Percentiles rank a stretch among this genome's conserved stretches.
phyloP scores from a whole-genome alignment of 352 stramenopile species.

The Pythium rhizo-oryzae region DNA sequence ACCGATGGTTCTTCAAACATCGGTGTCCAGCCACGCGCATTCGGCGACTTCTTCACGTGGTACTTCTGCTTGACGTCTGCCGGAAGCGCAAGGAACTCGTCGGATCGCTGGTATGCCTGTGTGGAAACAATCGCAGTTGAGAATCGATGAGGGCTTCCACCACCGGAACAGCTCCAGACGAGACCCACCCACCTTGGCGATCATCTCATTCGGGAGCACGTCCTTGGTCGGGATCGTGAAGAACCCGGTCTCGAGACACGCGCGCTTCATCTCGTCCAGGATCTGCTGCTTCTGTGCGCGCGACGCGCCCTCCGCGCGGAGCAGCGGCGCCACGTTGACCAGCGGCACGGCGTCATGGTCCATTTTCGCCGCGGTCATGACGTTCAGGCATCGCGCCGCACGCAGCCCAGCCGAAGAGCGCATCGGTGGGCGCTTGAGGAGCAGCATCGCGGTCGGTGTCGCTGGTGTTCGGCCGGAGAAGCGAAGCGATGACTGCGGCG shows the following conservation, averaged over 20 bases:
- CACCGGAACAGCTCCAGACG: not conserved
- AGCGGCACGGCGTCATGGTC: slow-evolving; percentile 57
- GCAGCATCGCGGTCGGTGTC: slow-evolving; percentile 15
- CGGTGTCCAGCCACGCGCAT: slow-evolving; percentile 76
- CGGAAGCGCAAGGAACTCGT: slow-evolving; percentile 74
- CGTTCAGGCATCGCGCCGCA: slow-evolving; percentile 21
- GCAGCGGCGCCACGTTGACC: slow-evolving; percentile 66
- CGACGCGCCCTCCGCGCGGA: slow-evolving; percentile 27
- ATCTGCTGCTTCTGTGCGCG: slow-evolving; percentile 43
- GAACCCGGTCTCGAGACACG: slow-evolving; percentile 68
- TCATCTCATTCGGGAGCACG: slow-evolving; percentile 53
- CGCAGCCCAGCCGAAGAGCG: slow-evolving; percentile 20
- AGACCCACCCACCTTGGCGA: slow-evolving; percentile 40
- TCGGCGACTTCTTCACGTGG: slow-evolving; percentile 74
- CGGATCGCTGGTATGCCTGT: slow-evolving; percentile 59
- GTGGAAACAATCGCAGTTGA: not conserved
- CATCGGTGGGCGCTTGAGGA: slow-evolving; percentile 9
- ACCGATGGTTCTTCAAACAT: slow-evolving; percentile 87
- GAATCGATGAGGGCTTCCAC: not conserved
- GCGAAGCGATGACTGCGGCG: not conserved
- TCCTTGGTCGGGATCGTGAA: slow-evolving; percentile 76
- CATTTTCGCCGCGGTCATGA: slow-evolving; percentile 59
- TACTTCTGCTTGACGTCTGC: slow-evolving; percentile 70
- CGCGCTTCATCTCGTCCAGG: slow-evolving; percentile 56
- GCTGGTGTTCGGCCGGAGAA: not conserved